A percentile compares a stretch with the other conserved stretches of the same genome.
These are phyloP conservation scores for Neolentinus lepideus DNA, from an alignment of 1,284 basidiomycete species.

Conservation along the genomic window DNA sequence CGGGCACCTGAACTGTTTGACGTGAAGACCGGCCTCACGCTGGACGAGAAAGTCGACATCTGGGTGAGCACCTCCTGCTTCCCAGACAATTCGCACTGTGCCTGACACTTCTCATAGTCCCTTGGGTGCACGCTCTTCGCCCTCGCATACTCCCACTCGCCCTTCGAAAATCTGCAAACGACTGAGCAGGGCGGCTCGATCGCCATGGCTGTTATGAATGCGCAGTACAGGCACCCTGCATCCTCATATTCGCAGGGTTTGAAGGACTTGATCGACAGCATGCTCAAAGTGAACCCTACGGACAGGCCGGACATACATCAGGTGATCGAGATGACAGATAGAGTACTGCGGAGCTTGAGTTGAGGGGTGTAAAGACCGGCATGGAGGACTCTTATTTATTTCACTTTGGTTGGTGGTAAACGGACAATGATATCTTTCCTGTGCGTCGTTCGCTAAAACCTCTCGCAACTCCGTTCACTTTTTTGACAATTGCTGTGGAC, in stretches of 20 bases:
- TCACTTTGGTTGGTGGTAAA: background rate
- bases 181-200: slow-evolving; percentile 88
- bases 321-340: slow-evolving; percentile 68
- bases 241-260: slow-evolving; percentile 79
- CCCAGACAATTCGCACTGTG: background rate
- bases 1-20: slow-evolving; percentile 94
- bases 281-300: slow-evolving; percentile 76
- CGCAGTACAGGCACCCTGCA: slow-evolving; percentile 79
- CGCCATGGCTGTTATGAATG: slow-evolving; percentile 91
- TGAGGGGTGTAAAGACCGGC: slow-evolving; percentile 20
- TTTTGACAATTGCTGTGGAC: too few species aligned
- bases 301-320: slow-evolving; percentile 80
- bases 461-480: too few species aligned
- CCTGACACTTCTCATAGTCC: slow-evolving; percentile 44
- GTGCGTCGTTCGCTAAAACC: background rate
- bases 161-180: slow-evolving; percentile 85
- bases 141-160: slow-evolving; percentile 87
- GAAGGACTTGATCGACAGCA: slow-evolving; percentile 73
- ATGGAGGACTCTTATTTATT: background rate
- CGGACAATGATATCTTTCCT: background rate
- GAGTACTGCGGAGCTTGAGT: slow-evolving; percentile 50
- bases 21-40: slow-evolving; percentile 79
- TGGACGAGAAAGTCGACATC: slow-evolving; percentile 95
- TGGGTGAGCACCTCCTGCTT: slow-evolving; percentile 55
- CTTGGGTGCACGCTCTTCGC: slow-evolving; percentile 90